These are phyloP conservation scores for Nicotiana sylvestris DNA, from an alignment of 257 asterid species.

Conservation along the genomic window DNA sequence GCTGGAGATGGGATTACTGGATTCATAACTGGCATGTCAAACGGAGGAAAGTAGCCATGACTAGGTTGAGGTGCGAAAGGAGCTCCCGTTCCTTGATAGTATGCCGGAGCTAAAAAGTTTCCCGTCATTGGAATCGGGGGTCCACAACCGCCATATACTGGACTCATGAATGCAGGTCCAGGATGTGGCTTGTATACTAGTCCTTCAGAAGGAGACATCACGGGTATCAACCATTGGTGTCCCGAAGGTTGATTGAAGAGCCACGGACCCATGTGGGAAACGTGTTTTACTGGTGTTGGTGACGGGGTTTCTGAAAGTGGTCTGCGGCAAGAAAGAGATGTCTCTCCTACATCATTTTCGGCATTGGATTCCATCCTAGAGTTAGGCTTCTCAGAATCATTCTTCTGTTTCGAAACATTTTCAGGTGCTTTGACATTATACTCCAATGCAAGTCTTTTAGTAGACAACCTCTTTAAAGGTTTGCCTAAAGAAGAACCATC, in stretches of 20 bases:
- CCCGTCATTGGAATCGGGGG: constrained; percentile 39
- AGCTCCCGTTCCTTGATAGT: constrained; percentile 33
- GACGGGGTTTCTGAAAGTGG: constrained; percentile 24
- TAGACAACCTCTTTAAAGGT: constrained; percentile 38
- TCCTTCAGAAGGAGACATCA: constrained; percentile 93
- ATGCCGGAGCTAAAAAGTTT: constrained; percentile 39
- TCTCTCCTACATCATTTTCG: constrained; percentile 49
- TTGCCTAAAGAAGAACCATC: constrained; percentile 35
- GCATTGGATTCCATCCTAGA: constrained; percentile 57
- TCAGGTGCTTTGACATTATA: constrained; percentile 30
- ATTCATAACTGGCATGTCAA: constrained; percentile 46
- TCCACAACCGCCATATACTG: constrained; percentile 31
- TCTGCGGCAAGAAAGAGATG: constrained; percentile 26
- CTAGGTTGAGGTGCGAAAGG: constrained; percentile 30
- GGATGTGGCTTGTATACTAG: constrained; percentile 78
- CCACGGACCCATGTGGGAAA: constrained; percentile 30
- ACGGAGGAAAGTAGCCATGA: constrained; percentile 52
- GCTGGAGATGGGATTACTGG: constrained; percentile 32
- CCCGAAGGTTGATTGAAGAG: constrained; percentile 47
- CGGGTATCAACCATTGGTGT: constrained; percentile 82
- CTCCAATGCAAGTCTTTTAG: constrained; percentile 43
- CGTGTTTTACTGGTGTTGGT: constrained; percentile 22
- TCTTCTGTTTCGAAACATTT: constrained; percentile 28
- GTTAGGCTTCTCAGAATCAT: constrained; percentile 28
- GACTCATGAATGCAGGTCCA: constrained; percentile 41